phyloP scores from a whole-genome alignment of 2,329 filamentous ascomycete genomes.

The Sporothrix brunneoviolacea region DNA sequence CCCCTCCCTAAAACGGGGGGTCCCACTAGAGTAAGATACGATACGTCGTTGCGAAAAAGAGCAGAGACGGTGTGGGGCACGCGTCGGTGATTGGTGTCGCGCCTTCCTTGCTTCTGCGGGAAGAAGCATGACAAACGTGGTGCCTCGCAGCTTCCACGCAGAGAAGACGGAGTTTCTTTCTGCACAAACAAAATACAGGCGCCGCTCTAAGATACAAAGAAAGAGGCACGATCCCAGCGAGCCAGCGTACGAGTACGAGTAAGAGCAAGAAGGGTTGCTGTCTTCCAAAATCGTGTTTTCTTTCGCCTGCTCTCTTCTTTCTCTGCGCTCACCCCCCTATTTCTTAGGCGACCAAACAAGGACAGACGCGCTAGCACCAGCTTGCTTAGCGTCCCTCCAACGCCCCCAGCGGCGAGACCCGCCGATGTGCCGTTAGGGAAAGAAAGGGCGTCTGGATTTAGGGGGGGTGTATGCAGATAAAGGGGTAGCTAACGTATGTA shows the following conservation, averaged over 20 bases:
- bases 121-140: conserved; percentile 4
- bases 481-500: no score
- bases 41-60: no score
- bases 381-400: conserved; percentile 4
- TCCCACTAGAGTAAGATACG: no score
- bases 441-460: not conserved
- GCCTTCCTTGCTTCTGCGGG: conserved; percentile 2
- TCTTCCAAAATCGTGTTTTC: no score
- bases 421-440: not conserved
- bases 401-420: conserved; percentile 5
- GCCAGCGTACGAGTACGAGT: no score
- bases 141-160: conserved; percentile 4
- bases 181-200: not conserved
- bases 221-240: no score
- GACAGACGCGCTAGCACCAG: conserved; percentile 7
- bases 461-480: not conserved
- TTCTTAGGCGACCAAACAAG: not conserved
- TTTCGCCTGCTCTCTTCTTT: not conserved
- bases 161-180: no score
- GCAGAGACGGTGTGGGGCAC: conserved; percentile 7
- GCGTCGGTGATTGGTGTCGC: conserved; percentile 11
- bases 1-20: not conserved
- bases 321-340: conserved; percentile 1
- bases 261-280: no score
- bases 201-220: no score